Evolutionary conservation across 2,329 filamentous ascomycete genomes (phyloP), one percentile per base, ranked within the genome.

Genomic region (Trichoderma koningii): DNA sequence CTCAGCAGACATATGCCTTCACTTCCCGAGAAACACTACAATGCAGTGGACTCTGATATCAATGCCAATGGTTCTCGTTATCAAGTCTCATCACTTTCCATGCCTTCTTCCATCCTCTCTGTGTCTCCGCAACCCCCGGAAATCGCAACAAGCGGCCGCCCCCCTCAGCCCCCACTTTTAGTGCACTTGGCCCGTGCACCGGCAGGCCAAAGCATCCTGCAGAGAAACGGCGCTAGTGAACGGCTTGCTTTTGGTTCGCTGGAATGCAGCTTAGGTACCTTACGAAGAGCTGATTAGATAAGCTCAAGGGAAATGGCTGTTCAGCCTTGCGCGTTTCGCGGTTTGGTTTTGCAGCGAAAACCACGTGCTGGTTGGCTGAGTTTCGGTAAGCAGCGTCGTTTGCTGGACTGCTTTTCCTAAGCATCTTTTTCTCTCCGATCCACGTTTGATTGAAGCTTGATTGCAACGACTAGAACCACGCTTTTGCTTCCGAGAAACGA

Each of bases 121-220:
- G n/a, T n/a, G 21, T 21, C 53, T 30, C 55, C 55, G 42, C 41
- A 28, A 47, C 42, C 42, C 55, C 55, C 42, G 72, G 51, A n/a
- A 44, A 7, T 7, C 15, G 42, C 7, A 44, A 17, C 42, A 44
- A 17, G 7, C n/a, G 15, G 73, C 70, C 21, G 21, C 34, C 76
- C 17, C 15, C 7, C 34, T 38, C 14, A 12, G 34, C 10, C 50
- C 28, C 55, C 55, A 47, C 41, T 47, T 47, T 57, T 57, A 34
- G 65, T 28, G 26, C 48, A 69, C 30, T 67, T 57, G 41, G 55
- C 15, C 41, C 55, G 55, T 57, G 55, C 55, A 15, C 41, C 41
- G 55, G 26, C 26, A 53, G 9, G 12, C 12, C 34, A 14, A 28
- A 30, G 21, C 14, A 15, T 6, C 19, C 21, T 48, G 42, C 30